Evolutionary conservation across 2,329 filamentous ascomycete species (phyloP).

Genomic region (Fusarium lyarnte): DNA sequence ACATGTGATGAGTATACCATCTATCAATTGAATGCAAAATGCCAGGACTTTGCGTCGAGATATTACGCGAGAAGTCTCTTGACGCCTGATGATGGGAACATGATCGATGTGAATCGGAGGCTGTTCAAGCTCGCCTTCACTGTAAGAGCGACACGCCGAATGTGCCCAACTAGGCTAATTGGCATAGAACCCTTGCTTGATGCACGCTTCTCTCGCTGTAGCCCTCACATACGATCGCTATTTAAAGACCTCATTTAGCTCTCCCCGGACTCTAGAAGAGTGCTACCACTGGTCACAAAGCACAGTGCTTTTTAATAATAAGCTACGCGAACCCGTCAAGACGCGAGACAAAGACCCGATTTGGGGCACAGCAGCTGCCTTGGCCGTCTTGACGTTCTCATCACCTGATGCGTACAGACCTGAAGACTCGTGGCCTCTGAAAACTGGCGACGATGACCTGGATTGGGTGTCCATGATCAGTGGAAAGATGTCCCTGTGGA

Average conservation of each 20-base stretch:
- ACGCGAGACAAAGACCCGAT: constrained; percentile 54
- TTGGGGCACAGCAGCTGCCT: constrained; percentile 57
- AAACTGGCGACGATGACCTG: constrained; percentile 38
- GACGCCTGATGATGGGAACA: constrained; percentile 49
- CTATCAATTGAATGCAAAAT: constrained; percentile 51
- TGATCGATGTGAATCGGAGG: constrained; percentile 50
- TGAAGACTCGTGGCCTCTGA: constrained; percentile 50
- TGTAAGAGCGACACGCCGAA: too few species aligned
- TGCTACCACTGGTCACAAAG: constrained; percentile 56
- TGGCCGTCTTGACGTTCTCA: constrained; percentile 53
- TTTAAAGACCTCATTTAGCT: constrained; percentile 34
- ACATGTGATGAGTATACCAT: constrained; percentile 43
- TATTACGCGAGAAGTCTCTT: constrained; percentile 52
- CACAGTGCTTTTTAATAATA: constrained; percentile 52
- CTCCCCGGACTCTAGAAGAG: constrained; percentile 49
- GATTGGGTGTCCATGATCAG: constrained; percentile 49
- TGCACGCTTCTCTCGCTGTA: constrained; percentile 58
- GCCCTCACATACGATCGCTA: constrained; percentile 53
- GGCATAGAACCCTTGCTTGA: constrained; percentile 57
- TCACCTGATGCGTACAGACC: constrained; percentile 48
- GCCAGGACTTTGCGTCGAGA: constrained; percentile 54
- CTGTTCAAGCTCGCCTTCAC: too few species aligned
- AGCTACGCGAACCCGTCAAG: constrained; percentile 48
- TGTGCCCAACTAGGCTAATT: too few species aligned
- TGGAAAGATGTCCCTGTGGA: constrained; percentile 52